A percentile compares a stretch with the other conserved stretches of the same genome.
phyloP scores from a whole-genome alignment of 2,329 filamentous ascomycete species.

The Sporothrix variecibatus region DNA sequence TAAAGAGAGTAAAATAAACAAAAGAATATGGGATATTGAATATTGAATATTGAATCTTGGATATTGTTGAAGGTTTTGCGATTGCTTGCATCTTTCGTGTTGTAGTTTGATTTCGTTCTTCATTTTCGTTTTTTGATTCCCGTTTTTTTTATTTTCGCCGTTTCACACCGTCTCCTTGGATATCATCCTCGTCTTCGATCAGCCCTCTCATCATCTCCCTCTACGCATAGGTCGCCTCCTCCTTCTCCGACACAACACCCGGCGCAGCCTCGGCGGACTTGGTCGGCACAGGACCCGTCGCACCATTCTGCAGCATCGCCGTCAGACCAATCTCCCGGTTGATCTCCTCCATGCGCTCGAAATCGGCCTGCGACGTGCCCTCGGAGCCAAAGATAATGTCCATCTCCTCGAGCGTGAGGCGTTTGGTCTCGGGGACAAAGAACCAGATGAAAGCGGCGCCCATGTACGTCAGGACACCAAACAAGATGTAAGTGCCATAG shows the following conservation, averaged over 20 bases:
- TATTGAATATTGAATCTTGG: background rate
- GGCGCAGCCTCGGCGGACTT: background rate
- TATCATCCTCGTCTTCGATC: background rate
- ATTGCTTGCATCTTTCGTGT: background rate
- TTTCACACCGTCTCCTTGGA: background rate
- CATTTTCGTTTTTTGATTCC: too few species aligned
- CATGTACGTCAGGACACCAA: slow-evolving; percentile 63
- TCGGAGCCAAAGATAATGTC: slow-evolving; percentile 54
- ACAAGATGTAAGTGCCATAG: slow-evolving; percentile 73
- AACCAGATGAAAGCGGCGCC: slow-evolving; percentile 65
- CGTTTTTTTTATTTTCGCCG: too few species aligned
- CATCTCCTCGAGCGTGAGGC: slow-evolving; percentile 65
- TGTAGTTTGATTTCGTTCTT: background rate
- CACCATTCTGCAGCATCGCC: slow-evolving; percentile 38
- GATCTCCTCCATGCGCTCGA: slow-evolving; percentile 72
- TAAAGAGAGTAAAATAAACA: background rate
- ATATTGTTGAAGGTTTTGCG: background rate
- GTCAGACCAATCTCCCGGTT: slow-evolving; percentile 67
- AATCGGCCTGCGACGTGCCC: slow-evolving; percentile 66
- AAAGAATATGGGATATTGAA: background rate
- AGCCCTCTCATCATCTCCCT: background rate
- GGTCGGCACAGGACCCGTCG: background rate
- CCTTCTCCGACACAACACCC: slow-evolving; percentile 9
- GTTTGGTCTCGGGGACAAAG: slow-evolving; percentile 66
- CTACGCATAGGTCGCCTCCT: background rate